Conservation (phyloP, 1,139 yeast genomes). For the Protomyces pachydermus region DNA sequence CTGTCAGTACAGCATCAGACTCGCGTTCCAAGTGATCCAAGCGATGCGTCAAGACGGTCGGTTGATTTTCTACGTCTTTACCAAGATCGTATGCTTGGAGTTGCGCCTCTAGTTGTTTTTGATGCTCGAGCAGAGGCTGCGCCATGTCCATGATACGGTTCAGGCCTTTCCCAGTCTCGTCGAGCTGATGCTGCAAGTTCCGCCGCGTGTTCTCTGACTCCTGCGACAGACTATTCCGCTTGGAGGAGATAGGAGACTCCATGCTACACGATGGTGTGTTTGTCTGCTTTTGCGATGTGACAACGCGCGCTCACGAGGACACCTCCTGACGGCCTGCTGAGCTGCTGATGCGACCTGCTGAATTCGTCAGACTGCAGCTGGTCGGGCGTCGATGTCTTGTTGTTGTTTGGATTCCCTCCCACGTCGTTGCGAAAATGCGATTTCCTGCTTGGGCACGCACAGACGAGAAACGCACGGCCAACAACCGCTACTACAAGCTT, state of each 20-base stretch:
- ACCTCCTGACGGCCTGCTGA: no score
- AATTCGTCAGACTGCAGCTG: no score
- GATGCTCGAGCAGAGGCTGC: constrained; percentile 10
- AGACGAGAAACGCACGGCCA: no score
- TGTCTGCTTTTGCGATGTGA: not conserved
- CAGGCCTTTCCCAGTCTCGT: not conserved
- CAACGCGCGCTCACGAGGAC: not conserved
- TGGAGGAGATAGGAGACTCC: not conserved
- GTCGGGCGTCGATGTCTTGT: no score
- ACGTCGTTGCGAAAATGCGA: no score
- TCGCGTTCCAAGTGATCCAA: not conserved
- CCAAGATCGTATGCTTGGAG: not conserved
- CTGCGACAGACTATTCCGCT: not conserved
- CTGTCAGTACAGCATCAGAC: not conserved
- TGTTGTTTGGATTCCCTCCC: no score
- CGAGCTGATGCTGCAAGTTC: constrained; percentile 4
- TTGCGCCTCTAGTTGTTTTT: not conserved
- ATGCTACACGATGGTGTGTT: not conserved
- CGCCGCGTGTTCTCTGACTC: not conserved
- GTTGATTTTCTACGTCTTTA: not conserved
- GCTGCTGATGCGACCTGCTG: no score
- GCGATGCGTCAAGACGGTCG: not conserved
- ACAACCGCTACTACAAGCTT: no score
- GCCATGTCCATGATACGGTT: not conserved
- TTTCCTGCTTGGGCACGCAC: no score